phyloP scores from a whole-genome alignment of 2,329 filamentous ascomycete genomes.

The Huntiella decipiens region DNA sequence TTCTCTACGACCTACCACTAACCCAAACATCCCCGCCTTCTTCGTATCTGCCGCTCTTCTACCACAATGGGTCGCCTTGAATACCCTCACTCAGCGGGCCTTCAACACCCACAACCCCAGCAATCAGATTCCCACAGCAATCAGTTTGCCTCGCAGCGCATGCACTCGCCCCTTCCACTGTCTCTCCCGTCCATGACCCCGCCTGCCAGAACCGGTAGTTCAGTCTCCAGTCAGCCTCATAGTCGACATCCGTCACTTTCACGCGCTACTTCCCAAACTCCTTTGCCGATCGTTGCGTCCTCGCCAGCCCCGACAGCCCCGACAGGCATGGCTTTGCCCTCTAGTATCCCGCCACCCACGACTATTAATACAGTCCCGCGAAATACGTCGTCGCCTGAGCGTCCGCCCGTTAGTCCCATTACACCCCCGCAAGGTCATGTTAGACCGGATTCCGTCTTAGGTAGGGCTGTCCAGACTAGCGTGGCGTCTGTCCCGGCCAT shows the following conservation, averaged over 20 bases:
- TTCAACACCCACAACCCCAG: constrained; percentile 10
- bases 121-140: constrained; percentile 6
- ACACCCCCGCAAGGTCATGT: constrained; percentile 29
- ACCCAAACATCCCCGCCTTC: background rate
- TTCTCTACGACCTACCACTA: background rate
- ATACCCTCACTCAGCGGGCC: constrained; percentile 4
- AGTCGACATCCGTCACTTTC: constrained; percentile 12
- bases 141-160: constrained; percentile 8
- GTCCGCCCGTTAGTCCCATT: constrained; percentile 35
- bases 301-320: constrained; percentile 8
- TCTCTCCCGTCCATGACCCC: constrained; percentile 9
- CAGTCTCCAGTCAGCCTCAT: constrained; percentile 17
- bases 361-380: too few species aligned
- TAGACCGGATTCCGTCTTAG: constrained; percentile 14
- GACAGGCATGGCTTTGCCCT: constrained; percentile 7
- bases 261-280: constrained; percentile 6
- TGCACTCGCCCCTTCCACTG: constrained; percentile 9
- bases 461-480: background rate
- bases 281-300: constrained; percentile 1
- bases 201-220: constrained; percentile 14
- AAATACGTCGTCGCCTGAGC: constrained; percentile 22
- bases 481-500: background rate
- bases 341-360: constrained; percentile 5
- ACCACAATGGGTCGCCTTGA: constrained; percentile 7
- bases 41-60: background rate